phyloP scores from a whole-genome alignment of 2,329 filamentous ascomycete genomes.

The Fusarium foetens region DNA sequence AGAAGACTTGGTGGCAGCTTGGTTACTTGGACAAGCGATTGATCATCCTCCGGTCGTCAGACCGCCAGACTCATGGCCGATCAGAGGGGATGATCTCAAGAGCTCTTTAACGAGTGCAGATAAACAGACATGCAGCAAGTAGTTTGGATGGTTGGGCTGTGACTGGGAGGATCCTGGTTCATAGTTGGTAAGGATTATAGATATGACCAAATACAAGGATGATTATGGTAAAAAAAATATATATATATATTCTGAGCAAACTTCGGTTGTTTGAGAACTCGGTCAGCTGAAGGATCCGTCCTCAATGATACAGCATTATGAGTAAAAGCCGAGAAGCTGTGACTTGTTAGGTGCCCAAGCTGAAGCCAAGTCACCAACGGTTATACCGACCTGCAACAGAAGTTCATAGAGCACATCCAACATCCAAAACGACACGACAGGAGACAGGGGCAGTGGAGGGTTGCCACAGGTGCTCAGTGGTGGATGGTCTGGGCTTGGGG shows the following conservation, averaged over 20 bases:
- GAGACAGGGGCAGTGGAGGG: conserved; percentile 27
- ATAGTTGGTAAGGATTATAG: neutral
- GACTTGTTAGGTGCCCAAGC: conserved; percentile 32
- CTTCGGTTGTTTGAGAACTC: conserved; percentile 22
- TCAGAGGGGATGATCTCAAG: conserved; percentile 26
- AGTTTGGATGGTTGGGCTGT: neutral
- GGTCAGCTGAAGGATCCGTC: conserved; percentile 21
- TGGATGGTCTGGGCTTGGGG: conserved; percentile 1
- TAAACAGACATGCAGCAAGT: neutral
- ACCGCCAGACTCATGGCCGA: conserved; percentile 31
- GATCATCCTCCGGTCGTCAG: conserved; percentile 28
- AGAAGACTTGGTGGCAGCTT: neutral
- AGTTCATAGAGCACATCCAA: conserved; percentile 11
- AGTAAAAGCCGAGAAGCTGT: conserved; percentile 9
- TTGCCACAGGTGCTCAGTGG: conserved; percentile 26
- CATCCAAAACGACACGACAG: conserved; percentile 15
- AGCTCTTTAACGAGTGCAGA: neutral
- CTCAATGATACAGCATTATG: conserved; percentile 4
- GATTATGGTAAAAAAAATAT: conserved; percentile 1
- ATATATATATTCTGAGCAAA: no score
- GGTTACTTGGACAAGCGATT: neutral
- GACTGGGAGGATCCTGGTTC: neutral
- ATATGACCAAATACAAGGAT: conserved; percentile 4
- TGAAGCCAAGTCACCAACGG: conserved; percentile 14
- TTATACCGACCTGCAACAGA: conserved; percentile 1